Evolutionary conservation across 2,329 filamentous ascomycete genomes (phyloP).

Genomic region (Colletotrichum falcatum): DNA sequence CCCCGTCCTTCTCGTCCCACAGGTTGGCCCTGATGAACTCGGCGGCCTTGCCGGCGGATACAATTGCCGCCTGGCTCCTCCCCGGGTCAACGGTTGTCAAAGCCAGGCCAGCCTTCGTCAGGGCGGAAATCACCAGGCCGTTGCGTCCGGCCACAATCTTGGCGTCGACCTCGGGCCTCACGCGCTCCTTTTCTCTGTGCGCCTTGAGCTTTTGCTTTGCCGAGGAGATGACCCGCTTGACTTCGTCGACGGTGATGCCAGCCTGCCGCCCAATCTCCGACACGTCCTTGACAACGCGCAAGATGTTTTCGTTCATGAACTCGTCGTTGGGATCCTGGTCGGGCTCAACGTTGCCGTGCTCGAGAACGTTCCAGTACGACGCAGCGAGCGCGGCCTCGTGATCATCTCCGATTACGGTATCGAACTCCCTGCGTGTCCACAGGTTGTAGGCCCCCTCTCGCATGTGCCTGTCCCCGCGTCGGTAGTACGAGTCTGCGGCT

Average conservation of each 20-base stretch:
- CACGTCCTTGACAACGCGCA: constrained; percentile 77
- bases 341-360: constrained; percentile 87
- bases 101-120: constrained; percentile 80
- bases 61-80: constrained; percentile 70
- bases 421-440: constrained; percentile 91
- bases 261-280: constrained; percentile 80
- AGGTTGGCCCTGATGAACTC: constrained; percentile 79
- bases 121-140: constrained; percentile 84
- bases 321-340: constrained; percentile 92
- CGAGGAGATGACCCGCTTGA: constrained; percentile 73
- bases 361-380: constrained; percentile 84
- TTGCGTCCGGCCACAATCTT: constrained; percentile 93
- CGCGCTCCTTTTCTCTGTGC: constrained; percentile 79
- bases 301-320: constrained; percentile 92
- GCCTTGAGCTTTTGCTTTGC: constrained; percentile 77
- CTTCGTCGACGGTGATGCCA: constrained; percentile 75
- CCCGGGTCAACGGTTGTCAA: constrained; percentile 70
- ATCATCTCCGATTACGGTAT: constrained; percentile 74
- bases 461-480: constrained; percentile 81
- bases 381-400: constrained; percentile 72
- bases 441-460: constrained; percentile 94
- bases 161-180: constrained; percentile 83
- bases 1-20: constrained; percentile 72
- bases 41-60: constrained; percentile 75
- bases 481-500: constrained; percentile 86